Percentiles rank a stretch among this genome's conserved stretches.
phyloP scores from a whole-genome alignment of 257 asterid species.

The Solanum boliviense region DNA sequence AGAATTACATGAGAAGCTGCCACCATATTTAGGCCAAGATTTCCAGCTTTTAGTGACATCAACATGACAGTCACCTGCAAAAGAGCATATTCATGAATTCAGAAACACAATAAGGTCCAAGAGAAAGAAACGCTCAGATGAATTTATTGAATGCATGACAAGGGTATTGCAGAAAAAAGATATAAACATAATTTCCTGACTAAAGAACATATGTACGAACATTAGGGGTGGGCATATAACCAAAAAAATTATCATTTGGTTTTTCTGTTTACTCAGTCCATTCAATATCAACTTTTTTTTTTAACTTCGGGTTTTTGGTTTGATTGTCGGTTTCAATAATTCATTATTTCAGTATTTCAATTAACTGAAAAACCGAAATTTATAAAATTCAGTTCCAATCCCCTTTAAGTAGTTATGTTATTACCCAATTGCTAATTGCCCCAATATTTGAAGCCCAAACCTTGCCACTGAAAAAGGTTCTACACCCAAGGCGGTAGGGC shows the following conservation, averaged over 20 bases:
- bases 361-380: neutral
- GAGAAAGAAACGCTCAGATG: neutral
- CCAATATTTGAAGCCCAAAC: neutral
- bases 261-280: neutral
- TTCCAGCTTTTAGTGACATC: slow-evolving; percentile 98
- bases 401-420: neutral
- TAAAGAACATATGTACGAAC: neutral
- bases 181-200: neutral
- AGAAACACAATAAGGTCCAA: neutral
- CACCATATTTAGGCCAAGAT: slow-evolving; percentile 96
- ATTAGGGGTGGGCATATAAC: neutral
- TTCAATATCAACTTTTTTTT: neutral
- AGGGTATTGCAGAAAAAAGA: neutral
- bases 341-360: neutral
- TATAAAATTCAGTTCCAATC: neutral
- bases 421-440: neutral
- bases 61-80: slow-evolving; percentile 92
- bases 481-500: neutral
- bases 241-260: neutral
- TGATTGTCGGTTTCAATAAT: neutral
- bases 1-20: slow-evolving; percentile 94
- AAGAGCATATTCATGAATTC: slow-evolving; percentile 1
- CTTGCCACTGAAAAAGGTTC: neutral
- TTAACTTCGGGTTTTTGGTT: neutral
- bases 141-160: neutral